phyloP scores from a whole-genome alignment of 176 grass and related monocot species.

The Secale cereale region DNA sequence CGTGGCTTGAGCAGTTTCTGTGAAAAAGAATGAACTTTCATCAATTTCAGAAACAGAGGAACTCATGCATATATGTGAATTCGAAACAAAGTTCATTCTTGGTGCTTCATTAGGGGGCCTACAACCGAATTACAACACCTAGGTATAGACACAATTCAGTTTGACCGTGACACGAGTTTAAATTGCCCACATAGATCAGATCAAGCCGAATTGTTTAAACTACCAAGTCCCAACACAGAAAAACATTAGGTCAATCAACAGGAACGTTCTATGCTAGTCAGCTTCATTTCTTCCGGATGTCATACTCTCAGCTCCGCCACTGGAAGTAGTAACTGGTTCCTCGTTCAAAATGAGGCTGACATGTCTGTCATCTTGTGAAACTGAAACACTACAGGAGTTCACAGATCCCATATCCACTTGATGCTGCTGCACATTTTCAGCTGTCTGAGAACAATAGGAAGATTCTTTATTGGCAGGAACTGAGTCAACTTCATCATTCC shows the following conservation, averaged over 20 bases:
- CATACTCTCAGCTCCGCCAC: not conserved
- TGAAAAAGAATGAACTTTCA: not conserved
- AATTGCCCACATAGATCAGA: not conserved
- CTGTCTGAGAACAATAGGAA: not conserved
- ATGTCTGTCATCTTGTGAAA: not conserved
- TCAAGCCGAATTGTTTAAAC: not conserved
- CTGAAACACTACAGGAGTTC: not conserved
- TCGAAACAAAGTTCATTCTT: not conserved
- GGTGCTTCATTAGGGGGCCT: not conserved
- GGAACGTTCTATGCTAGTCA: not conserved
- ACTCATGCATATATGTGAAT: not conserved
- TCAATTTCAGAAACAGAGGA: not conserved
- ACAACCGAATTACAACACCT: not conserved
- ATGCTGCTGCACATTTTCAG: not conserved
- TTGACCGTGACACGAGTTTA: not conserved
- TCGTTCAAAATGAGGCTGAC: not conserved
- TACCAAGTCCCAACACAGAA: not conserved
- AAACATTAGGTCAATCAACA: not conserved
- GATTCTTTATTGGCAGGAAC: not conserved
- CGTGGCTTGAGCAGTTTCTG: not conserved
- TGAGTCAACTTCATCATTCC: constrained; percentile 14
- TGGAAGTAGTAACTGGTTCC: not conserved
- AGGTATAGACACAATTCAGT: not conserved
- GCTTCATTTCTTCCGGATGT: not conserved
- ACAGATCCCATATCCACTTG: constrained; percentile 6